phyloP scores from a whole-genome alignment of 139 green algal species.

The Ettlia oleoabundans region DNA sequence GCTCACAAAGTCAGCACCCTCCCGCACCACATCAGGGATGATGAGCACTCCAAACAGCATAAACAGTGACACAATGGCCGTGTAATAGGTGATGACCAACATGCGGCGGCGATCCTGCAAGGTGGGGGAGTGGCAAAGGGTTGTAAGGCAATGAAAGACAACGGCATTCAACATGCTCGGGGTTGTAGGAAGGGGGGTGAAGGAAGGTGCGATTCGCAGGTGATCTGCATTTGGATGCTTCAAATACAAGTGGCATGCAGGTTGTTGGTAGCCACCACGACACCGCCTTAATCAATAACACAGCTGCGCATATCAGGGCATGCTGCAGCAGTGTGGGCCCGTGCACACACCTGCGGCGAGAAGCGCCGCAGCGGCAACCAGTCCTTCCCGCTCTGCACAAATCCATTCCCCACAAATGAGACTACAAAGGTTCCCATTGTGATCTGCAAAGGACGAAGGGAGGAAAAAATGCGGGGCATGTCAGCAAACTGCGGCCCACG shows the following conservation, averaged over 20 bases:
- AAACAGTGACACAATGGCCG: conserved; percentile 77
- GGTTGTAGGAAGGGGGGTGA: too few relatives aligned
- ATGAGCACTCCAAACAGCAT: conserved; percentile 84
- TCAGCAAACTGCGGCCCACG: too few relatives aligned
- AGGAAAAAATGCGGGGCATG: background rate
- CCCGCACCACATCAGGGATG: conserved; percentile 87
- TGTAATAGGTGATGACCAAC: conserved; percentile 85
- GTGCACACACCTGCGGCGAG: background rate
- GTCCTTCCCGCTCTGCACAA: conserved; percentile 62
- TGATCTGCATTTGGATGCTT: too few relatives aligned
- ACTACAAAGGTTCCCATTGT: conserved; percentile 92
- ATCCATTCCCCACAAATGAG: conserved; percentile 87
- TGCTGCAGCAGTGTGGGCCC: too few relatives aligned
- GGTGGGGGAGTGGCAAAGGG: background rate
- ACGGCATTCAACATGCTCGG: background rate
- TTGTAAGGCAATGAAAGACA: background rate
- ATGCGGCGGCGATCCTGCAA: conserved; percentile 48
- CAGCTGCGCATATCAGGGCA: too few relatives aligned
- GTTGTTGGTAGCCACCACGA: background rate
- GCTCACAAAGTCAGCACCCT: conserved; percentile 87
- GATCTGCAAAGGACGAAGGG: conserved; percentile 67
- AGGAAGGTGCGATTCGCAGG: background rate
- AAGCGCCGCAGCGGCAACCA: conserved; percentile 36
- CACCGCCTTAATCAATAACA: background rate
- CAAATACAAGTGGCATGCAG: background rate